Percentiles rank a stretch among this genome's conserved stretches.
These are phyloP conservation scores for Penicillium parvum DNA, from an alignment of 495 filamentous ascomycete genomes.

Conservation along the genomic window DNA sequence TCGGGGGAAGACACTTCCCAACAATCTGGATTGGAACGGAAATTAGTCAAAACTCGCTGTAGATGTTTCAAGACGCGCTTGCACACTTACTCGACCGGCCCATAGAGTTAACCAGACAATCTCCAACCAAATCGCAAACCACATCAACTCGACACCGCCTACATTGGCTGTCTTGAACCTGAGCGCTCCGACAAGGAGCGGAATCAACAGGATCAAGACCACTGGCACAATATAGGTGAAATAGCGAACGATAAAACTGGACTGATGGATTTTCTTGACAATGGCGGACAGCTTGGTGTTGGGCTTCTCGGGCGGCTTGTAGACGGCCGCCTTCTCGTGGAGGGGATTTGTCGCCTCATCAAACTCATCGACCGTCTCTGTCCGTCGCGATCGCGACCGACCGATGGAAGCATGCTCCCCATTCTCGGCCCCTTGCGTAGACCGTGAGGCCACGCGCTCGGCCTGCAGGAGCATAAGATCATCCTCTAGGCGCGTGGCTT, in stretches of 20 bases:
- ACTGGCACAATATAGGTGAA: slow-evolving; percentile 81
- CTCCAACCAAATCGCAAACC: slow-evolving; percentile 95
- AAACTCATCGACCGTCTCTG: slow-evolving; percentile 76
- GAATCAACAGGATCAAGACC: slow-evolving; percentile 69
- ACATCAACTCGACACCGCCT: slow-evolving; percentile 73
- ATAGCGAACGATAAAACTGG: slow-evolving; percentile 77
- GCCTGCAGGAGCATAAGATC: slow-evolving; percentile 79
- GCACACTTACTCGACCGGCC: slow-evolving; percentile 59
- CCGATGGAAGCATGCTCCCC: slow-evolving; percentile 41
- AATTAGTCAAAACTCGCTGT: too few species aligned
- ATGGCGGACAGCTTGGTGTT: slow-evolving; percentile 56
- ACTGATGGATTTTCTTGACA: slow-evolving; percentile 64
- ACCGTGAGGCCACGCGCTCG: slow-evolving; percentile 66
- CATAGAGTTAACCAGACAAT: slow-evolving; percentile 91
- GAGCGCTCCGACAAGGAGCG: slow-evolving; percentile 71
- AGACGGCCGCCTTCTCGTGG: slow-evolving; percentile 64
- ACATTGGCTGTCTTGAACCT: slow-evolving; percentile 60
- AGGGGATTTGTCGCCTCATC: slow-evolving; percentile 69
- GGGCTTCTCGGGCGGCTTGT: slow-evolving; percentile 65
- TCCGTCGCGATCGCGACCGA: slow-evolving; percentile 46
- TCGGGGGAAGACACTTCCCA: slow-evolving; percentile 66
- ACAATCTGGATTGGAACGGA: slow-evolving; percentile 50
- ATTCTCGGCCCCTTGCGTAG: slow-evolving; percentile 40
- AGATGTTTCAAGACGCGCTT: too few species aligned
- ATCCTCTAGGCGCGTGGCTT: slow-evolving; percentile 71